A percentile compares a stretch with the other conserved stretches of the same genome.
Conservation (phyloP, 495 filamentous ascomycete genomes). For the Penicillium bialowiezense region DNA sequence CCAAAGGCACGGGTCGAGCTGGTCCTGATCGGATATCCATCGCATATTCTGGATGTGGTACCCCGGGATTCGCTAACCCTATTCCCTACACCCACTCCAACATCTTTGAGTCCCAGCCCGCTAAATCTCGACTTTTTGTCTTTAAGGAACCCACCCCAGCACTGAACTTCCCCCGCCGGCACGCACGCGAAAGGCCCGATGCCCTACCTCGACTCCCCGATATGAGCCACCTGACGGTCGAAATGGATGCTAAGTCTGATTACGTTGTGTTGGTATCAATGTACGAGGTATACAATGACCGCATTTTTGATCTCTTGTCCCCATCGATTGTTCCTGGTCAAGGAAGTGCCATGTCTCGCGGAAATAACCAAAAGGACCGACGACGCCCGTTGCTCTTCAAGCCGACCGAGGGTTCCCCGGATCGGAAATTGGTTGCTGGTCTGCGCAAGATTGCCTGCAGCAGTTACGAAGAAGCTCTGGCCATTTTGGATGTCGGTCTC, state of each 20-base stretch:
- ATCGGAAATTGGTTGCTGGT: constrained; percentile 88
- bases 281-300: constrained; percentile 99
- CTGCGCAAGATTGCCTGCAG: constrained; percentile 85
- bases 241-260: constrained; percentile 69
- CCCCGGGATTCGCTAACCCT: constrained; percentile 9
- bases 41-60: no score
- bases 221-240: constrained; percentile 64
- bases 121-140: constrained; percentile 36
- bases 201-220: constrained; percentile 69
- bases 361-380: constrained; percentile 59
- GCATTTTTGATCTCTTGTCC: constrained; percentile 89
- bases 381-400: constrained; percentile 83
- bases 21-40: no score
- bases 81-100: constrained; percentile 22
- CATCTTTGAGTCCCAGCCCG: constrained; percentile 16
- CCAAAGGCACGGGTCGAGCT: constrained; percentile 9
- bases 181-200: constrained; percentile 59
- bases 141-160: constrained; percentile 51
- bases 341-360: constrained; percentile 39
- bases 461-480: constrained; percentile 81
- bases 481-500: constrained; percentile 87
- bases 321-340: constrained; percentile 42
- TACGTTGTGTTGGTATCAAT: constrained; percentile 91
- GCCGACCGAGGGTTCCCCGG: constrained; percentile 74
- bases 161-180: constrained; percentile 53